Base-by-base conservation (phyloP, 305 asterid species). In the Solanum hybrid region DNA sequence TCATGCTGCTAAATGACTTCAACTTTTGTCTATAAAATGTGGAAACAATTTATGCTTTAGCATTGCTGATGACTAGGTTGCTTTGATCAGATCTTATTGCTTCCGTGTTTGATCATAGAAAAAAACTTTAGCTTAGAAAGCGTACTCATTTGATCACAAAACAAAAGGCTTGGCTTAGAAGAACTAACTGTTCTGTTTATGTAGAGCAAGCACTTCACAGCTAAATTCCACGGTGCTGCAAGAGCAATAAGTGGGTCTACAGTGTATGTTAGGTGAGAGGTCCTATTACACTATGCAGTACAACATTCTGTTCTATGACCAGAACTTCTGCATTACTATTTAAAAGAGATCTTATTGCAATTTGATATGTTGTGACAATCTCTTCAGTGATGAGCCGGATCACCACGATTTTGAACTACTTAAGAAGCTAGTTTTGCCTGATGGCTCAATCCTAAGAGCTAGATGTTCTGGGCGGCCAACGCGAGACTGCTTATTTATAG, bases 211-310 rank as follows among this genome's bases (percentile, higher is more conserved):
- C 95, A 94, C 71, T 51, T 77, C 76, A 85, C 95, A 17, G 94
- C 96, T 13, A 95, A 95, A 75, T 95, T 94, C 89, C 95, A 93
- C 76, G 96, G 93, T 85, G 94, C 94, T 78, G 98, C 96, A 60
- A 90, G 98, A 91, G 98, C 96, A 3, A 37, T 94, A 51, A 95
- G 96, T 32, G 98, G 96, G 7, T 93, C 96, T 91, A 89, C 95
- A 4, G 95, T 95, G 36, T 95, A 93, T 87, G 98, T 93, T 64
- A 93, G 96, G 98, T 94, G 56, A 78, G 85, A 5, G 56, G 32
- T 22, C 22, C 85, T 35, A 78, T 22, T 35, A 78, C 56, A 78
- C 85, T 36, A 35, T 78, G 85, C 85, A 35, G 56, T 78, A 78
- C 85, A 78, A 78, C 85, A 78, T 35, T 78, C 31, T 35, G 5